Evolutionary conservation across 2,329 filamentous ascomycete species (phyloP), one percentile per base, ranked within the genome.

Genomic region (Phaeosphaeria sp.): DNA sequence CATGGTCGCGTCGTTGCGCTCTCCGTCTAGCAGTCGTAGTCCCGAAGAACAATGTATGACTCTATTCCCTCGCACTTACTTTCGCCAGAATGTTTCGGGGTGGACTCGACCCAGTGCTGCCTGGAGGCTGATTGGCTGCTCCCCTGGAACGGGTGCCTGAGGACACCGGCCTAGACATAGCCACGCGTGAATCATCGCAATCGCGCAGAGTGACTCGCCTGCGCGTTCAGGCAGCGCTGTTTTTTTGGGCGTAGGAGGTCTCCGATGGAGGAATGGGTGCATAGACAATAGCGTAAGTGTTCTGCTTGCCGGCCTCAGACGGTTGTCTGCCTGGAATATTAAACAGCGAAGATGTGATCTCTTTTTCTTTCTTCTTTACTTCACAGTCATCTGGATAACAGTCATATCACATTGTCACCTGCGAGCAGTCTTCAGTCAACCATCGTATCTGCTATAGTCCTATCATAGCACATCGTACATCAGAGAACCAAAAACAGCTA

Each of bases 111-210:
- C 49, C 49, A 46, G 46, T 60, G 64, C 55, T 65, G 67, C 69
- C 71, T 74, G 62, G 52, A 50, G 48, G 54, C 58, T 61, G 49
- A 62, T 54, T 62, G 42, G 56, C 46, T 59, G 60, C 59, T 61
- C 56, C 50, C 62, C 53, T 56, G 63, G 30, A 11, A 36, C 30
- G 30, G 30, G 63, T 68, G 71, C 70, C 69, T 71, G 51, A 62
- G 65, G 64, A 65, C 59, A 51, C 60, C 53, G 56, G 55, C 61
- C 44, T 43, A 50, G 61, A 46, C 70, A 70, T 65, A 68, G 72
- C 72, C 72, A 66, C 71, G 55, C 60, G 58, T 75, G 69, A 72
- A 63, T 73, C 71, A 72, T 67, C 57, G 62, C 61, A 54, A 56
- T 65, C 50, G 58, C 65, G 67, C 63, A 48, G 58, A 70, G 50